Percentiles rank a stretch among this genome's conserved stretches.
Evolutionary conservation across 306 rosid genomes (phyloP).

Genomic region (Luffa aegyptiaca): DNA sequence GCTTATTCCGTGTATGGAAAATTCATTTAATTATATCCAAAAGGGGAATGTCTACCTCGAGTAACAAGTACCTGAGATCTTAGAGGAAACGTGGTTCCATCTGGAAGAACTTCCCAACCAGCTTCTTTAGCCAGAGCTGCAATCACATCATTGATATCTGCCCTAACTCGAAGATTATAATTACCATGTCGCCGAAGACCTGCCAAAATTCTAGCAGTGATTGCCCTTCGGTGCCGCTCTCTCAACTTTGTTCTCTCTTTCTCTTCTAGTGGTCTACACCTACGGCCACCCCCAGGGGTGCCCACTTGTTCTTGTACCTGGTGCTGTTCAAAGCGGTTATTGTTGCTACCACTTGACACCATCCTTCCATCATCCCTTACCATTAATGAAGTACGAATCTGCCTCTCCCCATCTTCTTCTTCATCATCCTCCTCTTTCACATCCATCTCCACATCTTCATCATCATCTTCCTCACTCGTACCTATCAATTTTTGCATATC

Average conservation of each 20-base stretch:
- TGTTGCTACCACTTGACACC: slow-evolving; percentile 31
- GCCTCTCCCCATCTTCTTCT: slow-evolving; percentile 38
- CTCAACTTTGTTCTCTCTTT: slow-evolving; percentile 96
- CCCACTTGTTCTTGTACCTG: slow-evolving; percentile 62
- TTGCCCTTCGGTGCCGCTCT: slow-evolving; percentile 96
- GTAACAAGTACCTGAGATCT: slow-evolving; percentile 64
- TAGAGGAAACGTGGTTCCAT: slow-evolving; percentile 89
- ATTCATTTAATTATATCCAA: background rate
- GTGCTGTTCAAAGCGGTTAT: slow-evolving; percentile 48
- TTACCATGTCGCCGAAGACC: slow-evolving; percentile 97
- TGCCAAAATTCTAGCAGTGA: slow-evolving; percentile 92
- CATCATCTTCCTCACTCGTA: slow-evolving; percentile 81
- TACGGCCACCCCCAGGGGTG: slow-evolving; percentile 74
- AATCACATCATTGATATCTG: slow-evolving; percentile 94
- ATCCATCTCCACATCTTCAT: slow-evolving; percentile 83
- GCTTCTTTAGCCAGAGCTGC: slow-evolving; percentile 95
- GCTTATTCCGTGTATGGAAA: background rate
- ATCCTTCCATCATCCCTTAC: slow-evolving; percentile 57
- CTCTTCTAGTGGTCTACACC: slow-evolving; percentile 90
- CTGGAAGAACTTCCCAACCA: slow-evolving; percentile 99
- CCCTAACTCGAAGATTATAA: slow-evolving; percentile 95
- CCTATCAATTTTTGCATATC: slow-evolving; percentile 71
- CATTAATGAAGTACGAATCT: slow-evolving; percentile 31
- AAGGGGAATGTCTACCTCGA: background rate
- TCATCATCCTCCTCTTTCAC: slow-evolving; percentile 80